Evolutionary conservation across 2,329 filamentous ascomycete genomes (phyloP).

Genomic region (Penicillium sp.): DNA sequence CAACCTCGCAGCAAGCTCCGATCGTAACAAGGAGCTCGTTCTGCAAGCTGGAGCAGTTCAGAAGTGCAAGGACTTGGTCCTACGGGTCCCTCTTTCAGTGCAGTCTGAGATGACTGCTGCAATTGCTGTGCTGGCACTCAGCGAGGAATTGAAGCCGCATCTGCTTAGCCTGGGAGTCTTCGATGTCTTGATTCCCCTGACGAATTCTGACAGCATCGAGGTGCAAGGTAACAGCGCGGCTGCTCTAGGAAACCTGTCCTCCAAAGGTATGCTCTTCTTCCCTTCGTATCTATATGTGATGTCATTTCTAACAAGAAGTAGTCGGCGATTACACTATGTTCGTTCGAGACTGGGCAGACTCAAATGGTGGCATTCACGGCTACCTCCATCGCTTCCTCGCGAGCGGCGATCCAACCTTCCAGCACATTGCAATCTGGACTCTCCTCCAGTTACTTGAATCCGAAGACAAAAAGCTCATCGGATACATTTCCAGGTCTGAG

Average conservation of each 20-base stretch:
- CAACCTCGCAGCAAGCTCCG: constrained; percentile 93
- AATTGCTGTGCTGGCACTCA: constrained; percentile 91
- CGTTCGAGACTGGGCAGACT: constrained; percentile 88
- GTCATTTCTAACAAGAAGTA: constrained; percentile 42
- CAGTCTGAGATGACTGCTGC: constrained; percentile 99
- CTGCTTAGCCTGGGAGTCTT: constrained; percentile 91
- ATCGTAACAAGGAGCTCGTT: constrained; percentile 97
- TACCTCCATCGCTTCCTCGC: constrained; percentile 91
- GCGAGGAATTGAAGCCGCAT: constrained; percentile 91
- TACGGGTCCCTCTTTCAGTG: constrained; percentile 89
- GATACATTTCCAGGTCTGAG: constrained; percentile 83
- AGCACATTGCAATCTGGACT: constrained; percentile 99
- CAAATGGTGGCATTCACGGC: constrained; percentile 90
- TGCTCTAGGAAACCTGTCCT: constrained; percentile 91
- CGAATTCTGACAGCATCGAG: constrained; percentile 92
- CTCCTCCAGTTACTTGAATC: constrained; percentile 93
- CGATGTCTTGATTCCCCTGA: constrained; percentile 92
- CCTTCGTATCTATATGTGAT: background rate
- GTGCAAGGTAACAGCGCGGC: constrained; percentile 98
- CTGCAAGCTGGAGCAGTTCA: constrained; percentile 94
- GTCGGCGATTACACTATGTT: constrained; percentile 97
- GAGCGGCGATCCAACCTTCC: constrained; percentile 94
- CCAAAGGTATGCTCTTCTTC: constrained; percentile 70
- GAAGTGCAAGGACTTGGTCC: constrained; percentile 95
- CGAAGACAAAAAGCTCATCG: constrained; percentile 85